Evolutionary conservation across 2,329 filamentous ascomycete genomes (phyloP).

Genomic region (Beauveria caledonica): DNA sequence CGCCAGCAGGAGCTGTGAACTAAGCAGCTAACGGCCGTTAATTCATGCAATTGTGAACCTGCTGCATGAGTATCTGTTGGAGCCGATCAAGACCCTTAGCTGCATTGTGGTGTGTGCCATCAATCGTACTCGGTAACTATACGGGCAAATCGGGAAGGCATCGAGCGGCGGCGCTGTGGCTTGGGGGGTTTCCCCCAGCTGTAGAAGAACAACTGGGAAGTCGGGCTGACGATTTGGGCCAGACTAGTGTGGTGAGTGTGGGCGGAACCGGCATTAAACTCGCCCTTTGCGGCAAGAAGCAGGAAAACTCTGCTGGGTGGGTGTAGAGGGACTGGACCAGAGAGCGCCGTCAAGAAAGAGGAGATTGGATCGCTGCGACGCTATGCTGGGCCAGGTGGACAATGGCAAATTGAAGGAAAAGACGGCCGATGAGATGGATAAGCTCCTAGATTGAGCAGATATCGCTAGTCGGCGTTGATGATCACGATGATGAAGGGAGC

Average conservation of each 20-base stretch:
- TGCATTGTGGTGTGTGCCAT: not conserved
- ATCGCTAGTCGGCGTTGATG: not conserved
- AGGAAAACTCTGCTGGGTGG: not conserved
- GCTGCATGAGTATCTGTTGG: not conserved
- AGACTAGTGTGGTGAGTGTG: not conserved
- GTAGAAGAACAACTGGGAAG: not conserved
- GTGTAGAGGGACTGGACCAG: not conserved
- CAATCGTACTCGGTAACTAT: not conserved
- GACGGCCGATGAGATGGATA: not conserved
- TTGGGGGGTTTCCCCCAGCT: not conserved
- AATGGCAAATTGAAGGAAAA: too few species aligned
- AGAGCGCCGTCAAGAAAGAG: not conserved
- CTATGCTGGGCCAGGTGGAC: too few species aligned
- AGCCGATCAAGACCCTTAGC: not conserved
- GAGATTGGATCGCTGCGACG: too few species aligned
- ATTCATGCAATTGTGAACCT: not conserved
- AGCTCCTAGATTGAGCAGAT: not conserved
- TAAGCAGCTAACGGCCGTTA: not conserved
- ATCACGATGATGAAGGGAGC: too few species aligned
- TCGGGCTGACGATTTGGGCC: not conserved
- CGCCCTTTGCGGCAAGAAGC: not conserved
- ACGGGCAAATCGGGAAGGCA: constrained; percentile 6
- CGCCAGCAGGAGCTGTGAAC: not conserved
- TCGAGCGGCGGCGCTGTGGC: constrained; percentile 1
- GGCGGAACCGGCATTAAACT: constrained; percentile 1